These are phyloP conservation scores for Ophiostoma triangulosporum DNA, from an alignment of 2,329 filamentous ascomycete species.

Conservation along the genomic window DNA sequence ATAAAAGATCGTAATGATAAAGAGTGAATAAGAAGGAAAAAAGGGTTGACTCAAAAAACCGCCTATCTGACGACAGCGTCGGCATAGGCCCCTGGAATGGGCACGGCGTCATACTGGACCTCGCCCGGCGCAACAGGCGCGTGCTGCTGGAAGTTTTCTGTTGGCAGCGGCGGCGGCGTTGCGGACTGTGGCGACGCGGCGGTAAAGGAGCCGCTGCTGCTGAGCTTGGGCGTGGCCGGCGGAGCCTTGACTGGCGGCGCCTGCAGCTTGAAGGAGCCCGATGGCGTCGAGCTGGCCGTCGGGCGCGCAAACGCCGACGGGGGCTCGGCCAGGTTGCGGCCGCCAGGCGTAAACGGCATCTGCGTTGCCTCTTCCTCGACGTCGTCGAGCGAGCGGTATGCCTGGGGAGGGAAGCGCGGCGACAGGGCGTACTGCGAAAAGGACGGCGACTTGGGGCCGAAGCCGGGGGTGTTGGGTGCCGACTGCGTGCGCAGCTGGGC, in stretches of 20 bases:
- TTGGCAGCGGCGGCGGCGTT: slow-evolving; percentile 17
- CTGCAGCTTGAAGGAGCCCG: slow-evolving; percentile 59
- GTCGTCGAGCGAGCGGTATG: slow-evolving; percentile 32
- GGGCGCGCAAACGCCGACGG: slow-evolving; percentile 45
- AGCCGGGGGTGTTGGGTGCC: slow-evolving; percentile 86
- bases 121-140: slow-evolving; percentile 63
- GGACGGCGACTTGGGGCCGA: slow-evolving; percentile 54
- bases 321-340: slow-evolving; percentile 43
- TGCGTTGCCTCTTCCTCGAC: slow-evolving; percentile 23
- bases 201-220: slow-evolving; percentile 51
- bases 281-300: slow-evolving; percentile 26
- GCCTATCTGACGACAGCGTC: slow-evolving; percentile 24
- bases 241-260: slow-evolving; percentile 69
- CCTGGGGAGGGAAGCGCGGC: slow-evolving; percentile 45
- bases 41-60: background rate
- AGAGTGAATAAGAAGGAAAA: slow-evolving; percentile 10
- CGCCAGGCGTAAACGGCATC: slow-evolving; percentile 39
- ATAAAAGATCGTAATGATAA: slow-evolving; percentile 7
- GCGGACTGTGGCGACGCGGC: slow-evolving; percentile 21
- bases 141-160: slow-evolving; percentile 40
- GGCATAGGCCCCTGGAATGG: slow-evolving; percentile 75
- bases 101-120: slow-evolving; percentile 70
- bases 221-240: slow-evolving; percentile 58
- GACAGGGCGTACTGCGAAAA: slow-evolving; percentile 42
- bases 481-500: slow-evolving; percentile 74